Evolutionary conservation across 257 asterid genomes (phyloP).

Genomic region (Jacaranda mimosifolia): DNA sequence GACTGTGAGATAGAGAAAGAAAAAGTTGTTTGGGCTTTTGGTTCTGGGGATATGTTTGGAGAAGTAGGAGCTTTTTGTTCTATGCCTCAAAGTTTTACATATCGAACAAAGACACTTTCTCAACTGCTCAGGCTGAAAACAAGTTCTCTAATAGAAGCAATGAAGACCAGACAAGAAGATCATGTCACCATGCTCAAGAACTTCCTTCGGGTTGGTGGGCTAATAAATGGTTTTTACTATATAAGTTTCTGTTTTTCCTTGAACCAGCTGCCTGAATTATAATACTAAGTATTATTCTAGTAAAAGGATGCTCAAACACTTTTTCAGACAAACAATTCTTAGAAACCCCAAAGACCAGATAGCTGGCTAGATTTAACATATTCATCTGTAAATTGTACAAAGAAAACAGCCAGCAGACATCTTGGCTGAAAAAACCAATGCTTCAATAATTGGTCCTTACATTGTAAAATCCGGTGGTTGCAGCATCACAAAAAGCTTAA

Average conservation of each 20-base stretch:
- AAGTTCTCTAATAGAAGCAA: conserved; percentile 61
- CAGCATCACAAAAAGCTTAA: conserved; percentile 86
- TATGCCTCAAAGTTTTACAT: conserved; percentile 77
- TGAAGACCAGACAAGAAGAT: conserved; percentile 75
- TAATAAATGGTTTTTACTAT: neutral
- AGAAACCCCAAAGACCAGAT: neutral
- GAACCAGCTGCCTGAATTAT: too few species aligned
- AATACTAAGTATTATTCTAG: neutral
- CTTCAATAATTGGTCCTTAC: neutral
- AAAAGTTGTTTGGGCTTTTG: conserved; percentile 55
- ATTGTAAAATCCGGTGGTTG: conserved; percentile 22
- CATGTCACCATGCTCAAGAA: conserved; percentile 74
- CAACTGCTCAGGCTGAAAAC: conserved; percentile 84
- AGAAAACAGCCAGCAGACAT: too few species aligned
- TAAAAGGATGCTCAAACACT: neutral
- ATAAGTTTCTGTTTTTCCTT: neutral
- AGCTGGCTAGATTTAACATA: too few species aligned
- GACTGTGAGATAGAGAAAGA: conserved; percentile 71
- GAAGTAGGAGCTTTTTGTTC: conserved; percentile 88
- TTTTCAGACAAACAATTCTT: neutral
- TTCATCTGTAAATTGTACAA: too few species aligned
- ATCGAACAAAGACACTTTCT: conserved; percentile 82
- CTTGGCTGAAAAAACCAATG: neutral
- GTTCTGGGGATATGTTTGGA: conserved; percentile 79
- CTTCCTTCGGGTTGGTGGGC: conserved; percentile 71